phyloP scores from a whole-genome alignment of 805 yeast species.

The Pichia thaimueangensis region DNA sequence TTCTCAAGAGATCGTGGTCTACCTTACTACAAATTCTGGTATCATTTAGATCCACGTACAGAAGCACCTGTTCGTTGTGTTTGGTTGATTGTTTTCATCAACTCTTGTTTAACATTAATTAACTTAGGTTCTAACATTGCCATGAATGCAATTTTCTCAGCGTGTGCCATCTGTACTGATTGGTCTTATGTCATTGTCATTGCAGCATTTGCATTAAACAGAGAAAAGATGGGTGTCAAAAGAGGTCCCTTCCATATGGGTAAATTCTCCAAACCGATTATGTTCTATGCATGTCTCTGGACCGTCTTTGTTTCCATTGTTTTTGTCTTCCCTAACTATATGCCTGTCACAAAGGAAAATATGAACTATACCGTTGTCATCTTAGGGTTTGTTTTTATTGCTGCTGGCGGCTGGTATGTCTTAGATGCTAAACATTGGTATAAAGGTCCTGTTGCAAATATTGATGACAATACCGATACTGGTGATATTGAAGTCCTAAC shows the following conservation, averaged over 20 bases:
- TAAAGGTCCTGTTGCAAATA: slow-evolving; percentile 46
- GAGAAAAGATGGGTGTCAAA: slow-evolving; percentile 38
- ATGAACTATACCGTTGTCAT: slow-evolving; percentile 54
- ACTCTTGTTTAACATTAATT: slow-evolving; percentile 40
- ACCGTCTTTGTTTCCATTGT: slow-evolving; percentile 41
- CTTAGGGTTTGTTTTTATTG: slow-evolving; percentile 35
- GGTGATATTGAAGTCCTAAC: too few relatives aligned
- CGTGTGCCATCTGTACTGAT: slow-evolving; percentile 45
- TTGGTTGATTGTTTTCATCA: slow-evolving; percentile 35
- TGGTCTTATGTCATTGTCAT: slow-evolving; percentile 46
- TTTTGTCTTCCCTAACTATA: slow-evolving; percentile 46
- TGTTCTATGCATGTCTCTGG: slow-evolving; percentile 39
- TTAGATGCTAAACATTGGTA: slow-evolving; percentile 50
- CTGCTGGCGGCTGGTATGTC: slow-evolving; percentile 38
- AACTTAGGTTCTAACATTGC: slow-evolving; percentile 38
- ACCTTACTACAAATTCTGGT: slow-evolving; percentile 40
- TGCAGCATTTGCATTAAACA: slow-evolving; percentile 35
- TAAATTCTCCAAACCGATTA: slow-evolving; percentile 33
- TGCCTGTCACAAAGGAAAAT: slow-evolving; percentile 35
- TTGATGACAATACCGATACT: too few relatives aligned
- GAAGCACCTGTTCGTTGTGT: slow-evolving; percentile 39
- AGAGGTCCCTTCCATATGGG: slow-evolving; percentile 49
- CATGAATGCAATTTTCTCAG: slow-evolving; percentile 49
- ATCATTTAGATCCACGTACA: slow-evolving; percentile 35
- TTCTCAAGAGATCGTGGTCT: slow-evolving; percentile 52